These are phyloP conservation scores for Candida verbasci DNA, from an alignment of 805 yeast genomes.

Conservation along the genomic window DNA sequence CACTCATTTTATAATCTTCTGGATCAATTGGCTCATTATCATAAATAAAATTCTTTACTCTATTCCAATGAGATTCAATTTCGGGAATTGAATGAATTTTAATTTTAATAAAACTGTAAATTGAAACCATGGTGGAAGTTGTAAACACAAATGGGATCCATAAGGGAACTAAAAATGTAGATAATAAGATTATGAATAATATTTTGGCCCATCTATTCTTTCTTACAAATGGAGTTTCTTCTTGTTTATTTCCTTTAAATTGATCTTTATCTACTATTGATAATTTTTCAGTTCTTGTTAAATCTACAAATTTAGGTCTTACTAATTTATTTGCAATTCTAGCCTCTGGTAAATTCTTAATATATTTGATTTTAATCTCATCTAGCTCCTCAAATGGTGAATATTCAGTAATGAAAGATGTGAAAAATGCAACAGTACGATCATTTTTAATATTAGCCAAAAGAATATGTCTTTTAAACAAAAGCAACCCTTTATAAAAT, in stretches of 20 bases:
- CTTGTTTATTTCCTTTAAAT: conserved; percentile 25
- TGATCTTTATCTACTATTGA: conserved; percentile 1
- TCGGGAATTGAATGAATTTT: conserved; percentile 20
- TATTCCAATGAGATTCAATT: conserved; percentile 27
- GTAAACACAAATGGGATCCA: conserved; percentile 48
- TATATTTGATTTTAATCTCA: conserved; percentile 41
- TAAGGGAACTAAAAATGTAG: conserved; percentile 36
- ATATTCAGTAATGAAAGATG: conserved; percentile 68
- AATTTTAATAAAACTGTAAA: conserved; percentile 39
- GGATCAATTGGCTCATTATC: conserved; percentile 25
- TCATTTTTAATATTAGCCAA: conserved; percentile 80
- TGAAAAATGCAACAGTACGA: conserved; percentile 82
- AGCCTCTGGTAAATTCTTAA: conserved; percentile 41
- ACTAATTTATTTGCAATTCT: conserved; percentile 34
- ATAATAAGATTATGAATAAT: conserved; percentile 19
- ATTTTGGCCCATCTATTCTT: conserved; percentile 21
- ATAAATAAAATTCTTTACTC: conserved; percentile 29
- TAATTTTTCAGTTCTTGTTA: conserved; percentile 25
- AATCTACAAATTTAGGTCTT: conserved; percentile 51
- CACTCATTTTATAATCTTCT: conserved; percentile 29
- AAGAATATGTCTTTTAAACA: conserved; percentile 53
- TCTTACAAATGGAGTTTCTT: conserved; percentile 33
- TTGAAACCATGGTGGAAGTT: conserved; percentile 29
- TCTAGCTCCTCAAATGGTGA: conserved; percentile 69
- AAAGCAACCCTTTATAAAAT: conserved; percentile 51